Conservation (phyloP, 305 asterid species). For the Plantago lanceolata region DNA sequence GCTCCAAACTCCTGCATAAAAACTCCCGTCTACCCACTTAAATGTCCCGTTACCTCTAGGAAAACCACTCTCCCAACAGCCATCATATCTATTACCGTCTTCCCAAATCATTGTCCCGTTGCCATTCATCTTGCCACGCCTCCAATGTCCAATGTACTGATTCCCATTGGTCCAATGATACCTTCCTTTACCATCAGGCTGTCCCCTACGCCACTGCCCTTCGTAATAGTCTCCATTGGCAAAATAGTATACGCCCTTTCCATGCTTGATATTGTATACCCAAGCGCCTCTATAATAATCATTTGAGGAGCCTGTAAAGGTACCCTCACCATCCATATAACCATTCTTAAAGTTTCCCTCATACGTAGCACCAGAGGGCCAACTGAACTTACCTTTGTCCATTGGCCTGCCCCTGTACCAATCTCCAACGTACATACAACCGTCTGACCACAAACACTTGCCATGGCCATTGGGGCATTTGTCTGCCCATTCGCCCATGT, state of each 20-base stretch:
- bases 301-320: conserved; percentile 56
- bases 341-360: conserved; percentile 85
- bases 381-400: conserved; percentile 78
- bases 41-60: conserved; percentile 82
- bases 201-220: conserved; percentile 67
- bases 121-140: conserved; percentile 67
- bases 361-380: conserved; percentile 93
- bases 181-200: conserved; percentile 71
- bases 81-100: conserved; percentile 69
- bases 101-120: conserved; percentile 72
- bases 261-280: conserved; percentile 64
- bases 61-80: conserved; percentile 71
- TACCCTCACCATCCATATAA: conserved; percentile 83
- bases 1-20: conserved; percentile 81
- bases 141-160: conserved; percentile 80
- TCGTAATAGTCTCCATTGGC: conserved; percentile 72
- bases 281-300: conserved; percentile 70
- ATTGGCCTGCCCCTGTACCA: conserved; percentile 59
- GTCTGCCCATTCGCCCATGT: conserved; percentile 75
- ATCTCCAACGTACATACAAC: conserved; percentile 84
- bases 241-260: conserved; percentile 53
- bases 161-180: conserved; percentile 75
- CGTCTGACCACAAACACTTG: conserved; percentile 76
- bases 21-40: conserved; percentile 80
- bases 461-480: conserved; percentile 70